Evolutionary conservation across 768 basidiomycete species (phyloP).

Genomic region (Rhizopogon vulgaris): DNA sequence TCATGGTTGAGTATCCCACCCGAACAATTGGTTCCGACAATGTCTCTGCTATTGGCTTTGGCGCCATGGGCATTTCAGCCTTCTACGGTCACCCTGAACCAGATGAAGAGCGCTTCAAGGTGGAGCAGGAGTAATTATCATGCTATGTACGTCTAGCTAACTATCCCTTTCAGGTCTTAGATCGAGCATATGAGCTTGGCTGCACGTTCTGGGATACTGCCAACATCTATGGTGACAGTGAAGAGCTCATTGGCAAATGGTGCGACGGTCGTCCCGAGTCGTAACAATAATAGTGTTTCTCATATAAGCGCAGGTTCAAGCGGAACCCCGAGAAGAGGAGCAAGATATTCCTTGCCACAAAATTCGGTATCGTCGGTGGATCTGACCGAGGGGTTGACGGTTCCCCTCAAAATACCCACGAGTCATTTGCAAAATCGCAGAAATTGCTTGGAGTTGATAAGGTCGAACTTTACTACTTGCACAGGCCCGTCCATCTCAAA

Average conservation of each 20-base stretch:
- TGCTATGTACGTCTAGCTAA: not conserved
- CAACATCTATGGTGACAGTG: constrained; percentile 35
- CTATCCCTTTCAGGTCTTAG: constrained; percentile 28
- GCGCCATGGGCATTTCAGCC: constrained; percentile 51
- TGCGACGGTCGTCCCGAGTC: constrained; percentile 5
- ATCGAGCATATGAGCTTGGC: constrained; percentile 33
- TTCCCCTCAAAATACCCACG: constrained; percentile 35
- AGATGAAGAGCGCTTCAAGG: constrained; percentile 60
- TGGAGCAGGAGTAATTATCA: constrained; percentile 11
- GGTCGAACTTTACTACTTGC: constrained; percentile 44
- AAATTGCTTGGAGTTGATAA: constrained; percentile 33
- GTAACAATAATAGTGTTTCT: not conserved
- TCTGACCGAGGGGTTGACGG: constrained; percentile 22
- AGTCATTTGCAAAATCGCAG: constrained; percentile 34
- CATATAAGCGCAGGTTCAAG: constrained; percentile 31
- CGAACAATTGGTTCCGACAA: not conserved
- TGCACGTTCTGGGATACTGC: constrained; percentile 45
- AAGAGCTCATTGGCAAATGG: constrained; percentile 43
- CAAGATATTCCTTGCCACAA: constrained; percentile 58
- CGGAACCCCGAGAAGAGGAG: constrained; percentile 35
- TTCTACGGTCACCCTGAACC: constrained; percentile 38
- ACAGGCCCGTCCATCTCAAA: constrained; percentile 20
- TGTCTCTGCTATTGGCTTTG: constrained; percentile 52
- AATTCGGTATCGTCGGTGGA: constrained; percentile 36
- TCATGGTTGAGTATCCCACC: not conserved